Conservation (phyloP, 805 yeast genomes). For the Lipomyces oligophaga region DNA sequence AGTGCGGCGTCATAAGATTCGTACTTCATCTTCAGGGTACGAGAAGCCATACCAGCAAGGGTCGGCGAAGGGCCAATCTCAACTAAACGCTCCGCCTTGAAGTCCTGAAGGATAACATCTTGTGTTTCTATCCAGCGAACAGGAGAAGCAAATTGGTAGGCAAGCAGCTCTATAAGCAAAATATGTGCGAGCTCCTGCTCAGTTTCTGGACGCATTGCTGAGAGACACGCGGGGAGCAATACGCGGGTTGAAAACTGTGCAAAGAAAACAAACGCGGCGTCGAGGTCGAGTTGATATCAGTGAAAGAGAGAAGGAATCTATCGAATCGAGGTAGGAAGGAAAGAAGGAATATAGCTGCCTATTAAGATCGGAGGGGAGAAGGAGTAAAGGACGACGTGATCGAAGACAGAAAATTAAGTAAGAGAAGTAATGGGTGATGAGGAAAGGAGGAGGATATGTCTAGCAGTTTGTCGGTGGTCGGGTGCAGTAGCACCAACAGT, state of each 20-base stretch:
- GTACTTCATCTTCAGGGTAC: slow-evolving; percentile 92
- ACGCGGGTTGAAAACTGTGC: neutral
- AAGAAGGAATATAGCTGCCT: neutral
- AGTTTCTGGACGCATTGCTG: slow-evolving; percentile 79
- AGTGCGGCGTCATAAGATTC: slow-evolving; percentile 98
- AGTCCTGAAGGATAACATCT: slow-evolving; percentile 90
- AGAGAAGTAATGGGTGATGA: no score
- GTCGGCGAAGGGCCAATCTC: slow-evolving; percentile 99
- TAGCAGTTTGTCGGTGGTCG: no score
- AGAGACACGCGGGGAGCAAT: neutral
- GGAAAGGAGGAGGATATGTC: no score
- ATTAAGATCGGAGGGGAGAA: slow-evolving; percentile 1
- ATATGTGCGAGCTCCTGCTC: slow-evolving; percentile 97
- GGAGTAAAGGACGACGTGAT: slow-evolving; percentile 1
- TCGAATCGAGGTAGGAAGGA: slow-evolving; percentile 1
- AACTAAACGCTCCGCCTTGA: slow-evolving; percentile 94
- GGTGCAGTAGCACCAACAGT: no score
- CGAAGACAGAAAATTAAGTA: no score
- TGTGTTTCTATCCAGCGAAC: slow-evolving; percentile 99
- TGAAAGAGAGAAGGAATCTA: neutral
- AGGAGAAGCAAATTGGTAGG: slow-evolving; percentile 98
- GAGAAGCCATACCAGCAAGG: slow-evolving; percentile 95
- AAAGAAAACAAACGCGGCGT: neutral
- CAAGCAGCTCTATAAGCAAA: slow-evolving; percentile 88
- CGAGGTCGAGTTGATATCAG: neutral